Base-by-base conservation (phyloP, 1,284 basidiomycete species). In the Fistulinella cinereoalba region DNA sequence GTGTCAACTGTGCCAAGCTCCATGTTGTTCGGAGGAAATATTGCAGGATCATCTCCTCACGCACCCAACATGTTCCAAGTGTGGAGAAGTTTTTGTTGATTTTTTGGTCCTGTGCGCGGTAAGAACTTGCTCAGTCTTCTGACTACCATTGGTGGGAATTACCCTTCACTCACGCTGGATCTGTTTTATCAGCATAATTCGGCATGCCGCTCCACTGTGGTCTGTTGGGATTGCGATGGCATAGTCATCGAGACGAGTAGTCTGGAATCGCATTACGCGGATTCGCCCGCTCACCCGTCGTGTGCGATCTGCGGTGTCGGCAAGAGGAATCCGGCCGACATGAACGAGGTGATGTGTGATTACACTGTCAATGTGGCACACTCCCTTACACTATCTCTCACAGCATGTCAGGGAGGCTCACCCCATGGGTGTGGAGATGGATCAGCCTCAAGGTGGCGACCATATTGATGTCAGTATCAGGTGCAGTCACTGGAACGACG, bases 181-280 rank as follows among this genome's bases (percentile, higher is more conserved):
- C 9, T 48, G 1, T 41, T 41, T 40, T 10, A 3, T 31, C 34
- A 63, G 61, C 61, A 63, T 6, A 41, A 58, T 23, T 53, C 53
- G n/a, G 46, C 42, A 1, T 52, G 51, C 29, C 61, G 65, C 31
- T 56, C 60, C 1, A 52, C 47, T 15, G 51, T 66, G 12, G 60
- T 62, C 32, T 63, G 61, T 42, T 63, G 61, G 61, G 61, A 66
- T 21, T 63, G 61, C 31, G 58, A 50, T 28, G 64, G 61, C 5
- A 38, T 52, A 3, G 54, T 63, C 8, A 39, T 65, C 11, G 62
- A 64, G 6, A 52, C 24, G 13, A 41, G 32, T n/a, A 41, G 22
- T 43, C 54, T 63, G 23, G 57, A 53, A 10, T 38, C 34, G 25
- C 61, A 63, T 41, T 65, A 65, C 15, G 31, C 56, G 12, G 63